Conservation (phyloP, 768 basidiomycete species). For the Leucogyrophana mollusca region DNA sequence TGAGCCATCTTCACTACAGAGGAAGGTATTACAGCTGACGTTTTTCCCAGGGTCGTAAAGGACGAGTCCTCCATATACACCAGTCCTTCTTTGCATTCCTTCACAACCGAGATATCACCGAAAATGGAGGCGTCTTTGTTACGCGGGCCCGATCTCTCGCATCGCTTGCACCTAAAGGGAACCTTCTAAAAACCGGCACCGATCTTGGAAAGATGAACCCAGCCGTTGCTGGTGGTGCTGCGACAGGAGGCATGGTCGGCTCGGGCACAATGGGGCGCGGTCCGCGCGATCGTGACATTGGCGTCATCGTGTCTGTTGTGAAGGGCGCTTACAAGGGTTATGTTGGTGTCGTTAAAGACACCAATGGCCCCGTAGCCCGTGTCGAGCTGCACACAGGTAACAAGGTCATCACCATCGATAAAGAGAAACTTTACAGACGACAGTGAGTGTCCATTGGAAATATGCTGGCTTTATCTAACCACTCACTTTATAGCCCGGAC, state of each 20-base stretch:
- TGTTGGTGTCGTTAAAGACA: conserved; percentile 91
- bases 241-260: conserved; percentile 75
- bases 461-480: background rate
- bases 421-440: conserved; percentile 71
- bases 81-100: conserved; percentile 94
- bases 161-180: conserved; percentile 86
- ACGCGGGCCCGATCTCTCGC: conserved; percentile 80
- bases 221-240: conserved; percentile 51
- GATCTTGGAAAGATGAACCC: conserved; percentile 96
- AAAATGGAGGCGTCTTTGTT: conserved; percentile 95
- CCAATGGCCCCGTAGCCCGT: conserved; percentile 81
- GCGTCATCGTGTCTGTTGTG: conserved; percentile 72
- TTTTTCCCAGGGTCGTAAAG: conserved; percentile 67
- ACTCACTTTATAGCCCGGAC: conserved; percentile 43
- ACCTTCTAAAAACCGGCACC: conserved; percentile 57
- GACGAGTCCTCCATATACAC: conserved; percentile 89
- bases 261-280: conserved; percentile 78
- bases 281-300: conserved; percentile 80
- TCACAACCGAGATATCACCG: conserved; percentile 84
- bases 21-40: background rate
- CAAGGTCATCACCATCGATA: conserved; percentile 85
- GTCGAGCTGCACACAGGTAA: conserved; percentile 91
- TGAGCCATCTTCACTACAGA: conserved; percentile 35
- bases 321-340: conserved; percentile 92
- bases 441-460: conserved; percentile 46